Evolutionary conservation across 148 eudicot species (phyloP).

Genomic region (Cornus controversa): DNA sequence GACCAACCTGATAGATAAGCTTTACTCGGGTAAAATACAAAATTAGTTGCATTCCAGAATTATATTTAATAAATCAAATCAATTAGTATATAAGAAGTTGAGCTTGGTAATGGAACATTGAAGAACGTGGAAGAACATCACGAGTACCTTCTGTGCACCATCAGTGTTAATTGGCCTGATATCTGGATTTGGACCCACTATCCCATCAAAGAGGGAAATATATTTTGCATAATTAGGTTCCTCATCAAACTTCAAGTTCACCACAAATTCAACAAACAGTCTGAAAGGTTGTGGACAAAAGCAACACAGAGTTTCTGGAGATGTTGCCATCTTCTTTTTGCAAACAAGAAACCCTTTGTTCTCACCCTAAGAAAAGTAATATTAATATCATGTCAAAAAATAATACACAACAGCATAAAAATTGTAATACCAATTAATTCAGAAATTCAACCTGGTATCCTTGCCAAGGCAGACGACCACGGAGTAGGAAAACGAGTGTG

Average conservation of each 20-base stretch:
- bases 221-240: constrained; percentile 81
- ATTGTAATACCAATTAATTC: neutral
- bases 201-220: constrained; percentile 70
- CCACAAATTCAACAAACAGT: constrained; percentile 62
- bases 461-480: constrained; percentile 89
- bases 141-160: constrained; percentile 77
- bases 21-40: constrained; percentile 19
- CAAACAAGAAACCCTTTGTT: constrained; percentile 83
- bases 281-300: constrained; percentile 68
- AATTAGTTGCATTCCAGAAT: constrained; percentile 7
- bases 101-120: neutral
- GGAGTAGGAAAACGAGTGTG: constrained; percentile 74
- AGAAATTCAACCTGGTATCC: constrained; percentile 64
- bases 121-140: neutral
- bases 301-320: constrained; percentile 64
- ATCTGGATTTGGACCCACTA: constrained; percentile 75
- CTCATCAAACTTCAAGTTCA: constrained; percentile 77
- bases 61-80: neutral
- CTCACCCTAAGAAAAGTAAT: constrained; percentile 53
- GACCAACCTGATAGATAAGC: constrained; percentile 73
- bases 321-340: constrained; percentile 85
- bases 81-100: neutral
- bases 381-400: constrained; percentile 18
- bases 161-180: constrained; percentile 70
- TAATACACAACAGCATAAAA: neutral